phyloP scores from a whole-genome alignment of 345 rosid species.

The Corchorus capsularis region DNA sequence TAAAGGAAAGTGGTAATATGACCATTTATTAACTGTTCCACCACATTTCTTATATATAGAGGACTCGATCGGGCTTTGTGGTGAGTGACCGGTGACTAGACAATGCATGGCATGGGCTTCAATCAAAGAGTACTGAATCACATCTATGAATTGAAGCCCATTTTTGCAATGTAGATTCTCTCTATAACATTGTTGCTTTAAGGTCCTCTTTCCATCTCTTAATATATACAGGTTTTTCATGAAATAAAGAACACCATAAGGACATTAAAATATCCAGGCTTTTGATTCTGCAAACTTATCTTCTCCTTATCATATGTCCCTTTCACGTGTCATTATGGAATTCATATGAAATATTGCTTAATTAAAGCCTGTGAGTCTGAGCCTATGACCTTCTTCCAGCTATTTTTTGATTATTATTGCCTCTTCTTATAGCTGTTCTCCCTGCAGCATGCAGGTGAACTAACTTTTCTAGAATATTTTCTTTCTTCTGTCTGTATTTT shows the following conservation, averaged over 20 bases:
- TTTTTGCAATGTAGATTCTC: not conserved
- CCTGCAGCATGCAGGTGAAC: not conserved
- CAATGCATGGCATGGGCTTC: no score
- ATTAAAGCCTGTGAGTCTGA: not conserved
- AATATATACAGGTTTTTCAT: not conserved
- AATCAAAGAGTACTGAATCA: no score
- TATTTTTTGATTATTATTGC: not conserved
- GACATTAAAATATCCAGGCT: not conserved
- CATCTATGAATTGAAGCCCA: not conserved
- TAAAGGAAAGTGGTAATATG: no score
- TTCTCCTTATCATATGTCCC: not conserved
- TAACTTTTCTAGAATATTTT: not conserved
- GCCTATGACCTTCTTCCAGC: not conserved
- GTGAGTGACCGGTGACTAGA: no score
- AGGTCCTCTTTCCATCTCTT: not conserved
- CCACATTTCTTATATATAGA: no score
- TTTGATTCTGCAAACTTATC: not conserved
- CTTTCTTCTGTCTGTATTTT: not conserved
- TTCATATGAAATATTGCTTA: constrained; percentile 4
- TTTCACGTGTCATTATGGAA: not conserved
- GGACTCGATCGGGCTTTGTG: no score
- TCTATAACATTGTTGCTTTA: not conserved
- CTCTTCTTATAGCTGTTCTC: not conserved
- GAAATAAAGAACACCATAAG: not conserved
- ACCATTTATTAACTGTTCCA: no score